Evolutionary conservation across 2,329 filamentous ascomycete species (phyloP), one percentile per base, ranked within the genome.

Genomic region (Pseudogymnoascus sp.): DNA sequence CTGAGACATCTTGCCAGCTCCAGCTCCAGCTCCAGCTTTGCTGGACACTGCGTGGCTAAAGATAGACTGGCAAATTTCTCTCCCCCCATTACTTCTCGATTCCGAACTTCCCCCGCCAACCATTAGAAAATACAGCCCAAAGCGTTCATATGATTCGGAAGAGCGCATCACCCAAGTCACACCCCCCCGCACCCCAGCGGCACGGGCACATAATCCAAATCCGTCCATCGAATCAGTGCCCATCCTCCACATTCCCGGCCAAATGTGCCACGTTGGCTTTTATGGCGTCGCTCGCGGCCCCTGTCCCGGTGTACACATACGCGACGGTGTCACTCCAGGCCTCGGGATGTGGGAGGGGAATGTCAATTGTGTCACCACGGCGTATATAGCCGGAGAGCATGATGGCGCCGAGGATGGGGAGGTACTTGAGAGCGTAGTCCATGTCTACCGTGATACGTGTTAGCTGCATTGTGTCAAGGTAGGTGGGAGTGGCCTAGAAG

Each of bases 291-390:
- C 78, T 81, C 58, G 79, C 62, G 52, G 76, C 73, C 10, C 76
- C 77, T 60, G 77, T 73, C 36, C 80, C 80, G 0, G 79, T 82
- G 68, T 85, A 86, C 27, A 83, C 74, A 66, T 82, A 81, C 3
- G 74, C 72, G n/a, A 84, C 73, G 0, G 83, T 85, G 61, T 81
- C 77, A 2, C 70, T 68, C 84, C 84, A 87, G 6, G 75, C 79
- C 59, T 79, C 77, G 0, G 84, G 83, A 62, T 80, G 75, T 1
- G 84, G 84, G 61, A 87, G 65, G 0, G 83, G 83, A 8, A 87
- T 73, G 65, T 86, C 82, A 60, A 87, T 75, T 1, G 75, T 73
- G 66, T 86, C 83, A 29, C 81, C 79, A 25, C 76, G 74, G 12
- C 73, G 72, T 21, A 86, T 75, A 66, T 80, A 75, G 4, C 80